These are phyloP conservation scores for Pestalotiopsis sp. DNA, from an alignment of 2,329 filamentous ascomycete species.

Conservation along the genomic window DNA sequence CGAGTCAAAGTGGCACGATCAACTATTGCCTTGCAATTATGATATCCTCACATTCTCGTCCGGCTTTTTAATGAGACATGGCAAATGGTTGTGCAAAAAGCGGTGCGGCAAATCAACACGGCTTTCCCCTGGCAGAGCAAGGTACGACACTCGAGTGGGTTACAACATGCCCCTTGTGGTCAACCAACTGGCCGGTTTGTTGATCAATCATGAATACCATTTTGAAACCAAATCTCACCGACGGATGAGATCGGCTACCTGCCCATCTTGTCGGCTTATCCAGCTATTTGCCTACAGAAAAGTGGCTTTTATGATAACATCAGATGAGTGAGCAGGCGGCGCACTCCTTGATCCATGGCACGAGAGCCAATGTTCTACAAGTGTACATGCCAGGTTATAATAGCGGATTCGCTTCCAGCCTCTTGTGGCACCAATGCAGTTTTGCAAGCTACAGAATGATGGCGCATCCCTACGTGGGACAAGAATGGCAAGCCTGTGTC, in stretches of 20 bases:
- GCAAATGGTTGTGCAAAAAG: neutral
- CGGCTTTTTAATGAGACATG: neutral
- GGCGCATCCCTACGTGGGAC: neutral
- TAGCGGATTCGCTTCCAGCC: neutral
- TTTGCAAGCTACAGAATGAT: neutral
- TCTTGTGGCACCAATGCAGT: neutral
- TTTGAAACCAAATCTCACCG: slow-evolving; percentile 1
- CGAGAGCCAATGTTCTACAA: neutral
- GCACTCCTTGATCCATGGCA: neutral
- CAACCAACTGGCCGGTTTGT: neutral
- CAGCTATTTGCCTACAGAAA: neutral
- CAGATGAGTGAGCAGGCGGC: neutral
- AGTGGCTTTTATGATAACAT: neutral
- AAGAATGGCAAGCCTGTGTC: neutral
- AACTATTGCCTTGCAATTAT: neutral
- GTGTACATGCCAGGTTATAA: neutral
- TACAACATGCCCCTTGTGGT: neutral
- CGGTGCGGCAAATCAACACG: neutral
- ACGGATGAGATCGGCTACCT: slow-evolving; percentile 9
- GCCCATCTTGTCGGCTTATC: neutral
- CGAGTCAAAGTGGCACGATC: neutral
- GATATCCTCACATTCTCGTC: neutral
- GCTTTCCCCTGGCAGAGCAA: neutral
- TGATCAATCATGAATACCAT: neutral
- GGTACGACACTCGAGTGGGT: neutral